Evolutionary conservation across 2,329 filamentous ascomycete genomes (phyloP), one percentile per base, ranked within the genome.

Genomic region (Monosporascus sp.): DNA sequence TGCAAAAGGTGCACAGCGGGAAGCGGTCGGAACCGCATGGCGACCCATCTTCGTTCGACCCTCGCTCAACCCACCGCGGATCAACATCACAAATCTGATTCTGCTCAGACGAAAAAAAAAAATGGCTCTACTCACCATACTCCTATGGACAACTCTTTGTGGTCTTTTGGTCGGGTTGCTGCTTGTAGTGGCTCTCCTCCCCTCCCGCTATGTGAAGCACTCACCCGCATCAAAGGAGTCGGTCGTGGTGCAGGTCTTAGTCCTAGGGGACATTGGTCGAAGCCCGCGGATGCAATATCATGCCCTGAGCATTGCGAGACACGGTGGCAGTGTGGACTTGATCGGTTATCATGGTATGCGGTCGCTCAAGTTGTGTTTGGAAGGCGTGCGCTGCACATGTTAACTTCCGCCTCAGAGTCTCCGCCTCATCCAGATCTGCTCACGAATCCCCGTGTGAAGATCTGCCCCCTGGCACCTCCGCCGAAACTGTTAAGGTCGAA

Each of bases 261-360:
- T 99, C 18, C 81, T 99, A 27, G 94, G 94, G 45, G 94, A 99
- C 66, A 92, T 99, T 68, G 94, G 94, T 39, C 84, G 92, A 46
- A 97, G 93, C 68, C 94, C 94, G 48, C 90, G 94, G 52, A 99
- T 99, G 93, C 92, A 97, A 67, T 97, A 99, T 64, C 94, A 99
- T 79, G 93, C 93, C 20, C 76, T 96, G 61, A 97, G 93, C 68
- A 85, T 97, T 64, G 90, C 90, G 41, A 88, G 86, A 63, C 85
- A 91, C 65, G 90, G 90, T 24, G 87, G 85, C 6, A 79, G 80
- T 36, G 93, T 97, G 20, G 85, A 93, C 67, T 74, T 99, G 14
- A 86, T 99, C 61, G 94, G 93, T 46, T 97, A 97, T 68, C 78
- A 86, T 67, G 90, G 90, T 92, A 68, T 56, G 27, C 27, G 27